Percentiles rank a stretch among this genome's conserved stretches.
These are phyloP conservation scores for Spergularia azorica DNA, from an alignment of 179 eudicot genomes.

Conservation along the genomic window DNA sequence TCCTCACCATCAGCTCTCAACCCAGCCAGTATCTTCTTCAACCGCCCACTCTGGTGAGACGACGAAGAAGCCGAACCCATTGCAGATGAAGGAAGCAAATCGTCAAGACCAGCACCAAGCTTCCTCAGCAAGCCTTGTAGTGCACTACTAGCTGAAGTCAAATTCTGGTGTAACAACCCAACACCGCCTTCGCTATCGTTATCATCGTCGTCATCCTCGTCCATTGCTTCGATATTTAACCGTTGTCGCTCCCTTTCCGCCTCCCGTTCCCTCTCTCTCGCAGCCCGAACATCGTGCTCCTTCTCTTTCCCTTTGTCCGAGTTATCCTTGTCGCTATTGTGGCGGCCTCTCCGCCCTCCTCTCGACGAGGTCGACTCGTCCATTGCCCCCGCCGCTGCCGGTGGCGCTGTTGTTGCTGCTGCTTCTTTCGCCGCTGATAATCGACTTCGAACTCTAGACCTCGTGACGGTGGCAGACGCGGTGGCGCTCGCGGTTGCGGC, in stretches of 20 bases:
- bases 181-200: slow-evolving; percentile 67
- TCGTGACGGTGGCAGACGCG: slow-evolving; percentile 30
- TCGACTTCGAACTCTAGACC: slow-evolving; percentile 25
- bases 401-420: not conserved
- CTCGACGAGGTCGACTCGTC: slow-evolving; percentile 50
- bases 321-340: slow-evolving; percentile 55
- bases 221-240: slow-evolving; percentile 39
- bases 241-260: slow-evolving; percentile 45
- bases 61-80: slow-evolving; percentile 85
- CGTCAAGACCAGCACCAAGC: slow-evolving; percentile 94
- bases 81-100: slow-evolving; percentile 79
- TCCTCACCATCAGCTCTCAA: slow-evolving; percentile 96
- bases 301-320: slow-evolving; percentile 86
- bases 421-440: not conserved
- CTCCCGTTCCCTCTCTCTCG: slow-evolving; percentile 49
- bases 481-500: not conserved
- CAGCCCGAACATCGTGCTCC: slow-evolving; percentile 63
- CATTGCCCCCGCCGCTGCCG: slow-evolving; percentile 22
- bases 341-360: slow-evolving; percentile 59
- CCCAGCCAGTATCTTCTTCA: slow-evolving; percentile 84
- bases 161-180: slow-evolving; percentile 80
- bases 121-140: slow-evolving; percentile 90
- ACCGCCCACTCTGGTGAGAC: slow-evolving; percentile 84
- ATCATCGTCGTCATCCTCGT: slow-evolving; percentile 50
- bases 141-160: slow-evolving; percentile 94